phyloP scores from a whole-genome alignment of 2,329 filamentous ascomycete species.

The Aspergillus pseudotamarii region DNA sequence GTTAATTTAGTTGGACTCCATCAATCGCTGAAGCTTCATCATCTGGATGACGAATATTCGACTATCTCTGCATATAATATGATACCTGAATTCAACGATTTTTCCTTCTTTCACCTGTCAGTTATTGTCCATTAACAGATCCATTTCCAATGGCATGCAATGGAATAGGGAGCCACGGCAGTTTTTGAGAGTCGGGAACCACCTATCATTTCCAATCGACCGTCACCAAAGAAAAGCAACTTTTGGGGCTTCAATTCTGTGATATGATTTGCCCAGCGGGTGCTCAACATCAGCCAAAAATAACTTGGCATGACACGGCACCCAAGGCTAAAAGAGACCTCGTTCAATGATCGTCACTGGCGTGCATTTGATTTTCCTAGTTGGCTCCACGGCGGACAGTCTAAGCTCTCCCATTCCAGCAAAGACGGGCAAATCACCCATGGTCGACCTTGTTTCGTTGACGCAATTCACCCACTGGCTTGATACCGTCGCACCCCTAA shows the following conservation, averaged over 20 bases:
- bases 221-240: not conserved
- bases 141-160: not conserved
- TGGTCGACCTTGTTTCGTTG: conserved; percentile 21
- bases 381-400: conserved; percentile 1
- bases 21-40: not conserved
- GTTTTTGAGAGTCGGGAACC: not conserved
- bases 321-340: not conserved
- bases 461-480: conserved; percentile 18
- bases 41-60: not conserved
- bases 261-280: not conserved
- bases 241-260: not conserved
- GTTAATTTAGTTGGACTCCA: not conserved
- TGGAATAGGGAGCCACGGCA: not conserved
- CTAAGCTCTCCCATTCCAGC: conserved; percentile 6
- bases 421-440: conserved; percentile 4
- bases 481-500: conserved; percentile 2
- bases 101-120: not conserved
- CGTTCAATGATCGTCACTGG: conserved; percentile 9
- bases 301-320: not conserved
- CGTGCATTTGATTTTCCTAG: conserved; percentile 6
- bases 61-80: not conserved
- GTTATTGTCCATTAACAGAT: not conserved
- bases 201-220: not conserved
- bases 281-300: not conserved
- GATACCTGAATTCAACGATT: not conserved